phyloP scores from a whole-genome alignment of 2,329 filamentous ascomycete genomes.

The Xylaria digitata region DNA sequence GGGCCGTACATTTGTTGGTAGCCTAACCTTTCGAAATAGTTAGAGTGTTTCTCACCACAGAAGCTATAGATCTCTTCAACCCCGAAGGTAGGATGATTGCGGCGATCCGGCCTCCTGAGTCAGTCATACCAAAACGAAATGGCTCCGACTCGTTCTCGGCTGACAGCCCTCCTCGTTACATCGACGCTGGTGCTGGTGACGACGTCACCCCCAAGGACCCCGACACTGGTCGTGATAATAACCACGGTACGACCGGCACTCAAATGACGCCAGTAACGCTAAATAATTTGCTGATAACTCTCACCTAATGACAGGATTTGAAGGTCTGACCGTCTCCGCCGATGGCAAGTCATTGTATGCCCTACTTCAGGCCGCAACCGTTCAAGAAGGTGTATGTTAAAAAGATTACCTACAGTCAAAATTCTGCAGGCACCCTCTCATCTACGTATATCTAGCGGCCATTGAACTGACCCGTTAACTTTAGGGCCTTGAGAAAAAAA shows the following conservation, averaged over 20 bases:
- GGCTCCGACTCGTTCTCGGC: slow-evolving; percentile 71
- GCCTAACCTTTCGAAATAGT: not conserved
- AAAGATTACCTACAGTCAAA: not conserved
- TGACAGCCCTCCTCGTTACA: slow-evolving; percentile 70
- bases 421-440: too few species aligned
- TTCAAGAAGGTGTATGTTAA: slow-evolving; percentile 67
- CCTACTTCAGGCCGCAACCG: slow-evolving; percentile 73
- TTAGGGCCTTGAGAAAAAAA: slow-evolving; percentile 56
- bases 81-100: slow-evolving; percentile 66
- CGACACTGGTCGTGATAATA: slow-evolving; percentile 73
- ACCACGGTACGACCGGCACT: slow-evolving; percentile 61
- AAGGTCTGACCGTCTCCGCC: slow-evolving; percentile 72
- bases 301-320: slow-evolving; percentile 61
- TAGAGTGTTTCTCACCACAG: slow-evolving; percentile 21
- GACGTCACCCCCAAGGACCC: slow-evolving; percentile 64
- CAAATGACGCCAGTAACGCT: not conserved
- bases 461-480: slow-evolving; percentile 10
- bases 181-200: slow-evolving; percentile 58
- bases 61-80: slow-evolving; percentile 58
- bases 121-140: slow-evolving; percentile 73
- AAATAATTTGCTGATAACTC: not conserved
- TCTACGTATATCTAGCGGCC: not conserved
- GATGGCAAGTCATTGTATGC: slow-evolving; percentile 73
- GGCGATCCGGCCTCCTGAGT: slow-evolving; percentile 73
- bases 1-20: slow-evolving; percentile 74